These are phyloP conservation scores for Ustilago nuda DNA, from an alignment of 1,284 basidiomycete genomes.

Conservation along the genomic window DNA sequence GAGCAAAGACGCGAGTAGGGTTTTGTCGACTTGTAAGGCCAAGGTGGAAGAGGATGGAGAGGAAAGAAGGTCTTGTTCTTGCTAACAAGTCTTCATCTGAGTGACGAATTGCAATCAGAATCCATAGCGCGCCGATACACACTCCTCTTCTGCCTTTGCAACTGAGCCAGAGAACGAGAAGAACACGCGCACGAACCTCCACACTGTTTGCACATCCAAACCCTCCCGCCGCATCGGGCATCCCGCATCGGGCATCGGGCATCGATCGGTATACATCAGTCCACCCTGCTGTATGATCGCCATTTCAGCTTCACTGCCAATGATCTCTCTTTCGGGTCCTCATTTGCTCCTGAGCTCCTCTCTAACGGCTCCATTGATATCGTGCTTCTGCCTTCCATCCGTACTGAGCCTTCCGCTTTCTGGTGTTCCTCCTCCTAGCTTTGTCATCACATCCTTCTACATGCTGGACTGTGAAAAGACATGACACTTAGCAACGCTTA, in stretches of 20 bases:
- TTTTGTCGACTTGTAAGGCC: neutral
- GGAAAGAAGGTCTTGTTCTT: neutral
- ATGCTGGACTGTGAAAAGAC: too few relatives aligned
- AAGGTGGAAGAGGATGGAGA: neutral
- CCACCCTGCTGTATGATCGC: neutral
- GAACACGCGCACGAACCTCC: slow-evolving; percentile 25
- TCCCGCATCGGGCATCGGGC: neutral
- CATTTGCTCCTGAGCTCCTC: neutral
- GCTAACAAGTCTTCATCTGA: too few relatives aligned
- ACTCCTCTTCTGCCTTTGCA: neutral
- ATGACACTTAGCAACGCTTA: too few relatives aligned
- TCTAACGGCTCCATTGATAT: too few relatives aligned
- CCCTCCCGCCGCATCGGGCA: slow-evolving; percentile 14
- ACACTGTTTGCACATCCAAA: slow-evolving; percentile 13
- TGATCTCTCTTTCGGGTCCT: neutral
- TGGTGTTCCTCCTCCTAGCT: too few relatives aligned
- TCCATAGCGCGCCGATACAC: slow-evolving; percentile 16
- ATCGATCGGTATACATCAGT: neutral
- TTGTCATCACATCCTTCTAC: too few relatives aligned
- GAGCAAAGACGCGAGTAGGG: slow-evolving; percentile 4
- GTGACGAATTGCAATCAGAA: slow-evolving; percentile 2
- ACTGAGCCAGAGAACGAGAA: neutral
- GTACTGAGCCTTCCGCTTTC: too few relatives aligned
- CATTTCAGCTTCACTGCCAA: neutral
- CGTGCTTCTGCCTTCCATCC: too few relatives aligned